Conservation (phyloP, 1,284 basidiomycete genomes). For the Leccinum idahoense region DNA sequence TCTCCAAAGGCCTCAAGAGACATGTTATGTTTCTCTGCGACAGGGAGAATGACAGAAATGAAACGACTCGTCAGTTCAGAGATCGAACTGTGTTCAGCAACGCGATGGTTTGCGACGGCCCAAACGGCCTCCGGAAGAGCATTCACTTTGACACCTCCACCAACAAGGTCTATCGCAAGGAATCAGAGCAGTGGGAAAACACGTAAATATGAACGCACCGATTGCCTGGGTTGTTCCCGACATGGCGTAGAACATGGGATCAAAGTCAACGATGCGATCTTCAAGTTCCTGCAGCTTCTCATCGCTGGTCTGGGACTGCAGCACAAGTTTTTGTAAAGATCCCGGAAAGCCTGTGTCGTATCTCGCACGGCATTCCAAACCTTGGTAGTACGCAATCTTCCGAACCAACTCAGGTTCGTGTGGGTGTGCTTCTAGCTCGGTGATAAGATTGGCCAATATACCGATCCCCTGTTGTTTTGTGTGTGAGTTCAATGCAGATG, state of each 20-base stretch:
- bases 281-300: conserved; percentile 29
- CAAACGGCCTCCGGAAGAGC: conserved; percentile 38
- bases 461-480: conserved; percentile 43
- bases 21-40: conserved; percentile 37
- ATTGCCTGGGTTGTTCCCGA: conserved; percentile 48
- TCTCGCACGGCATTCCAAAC: conserved; percentile 22
- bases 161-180: conserved; percentile 32
- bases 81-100: conserved; percentile 36
- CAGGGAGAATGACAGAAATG: conserved; percentile 28
- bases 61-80: conserved; percentile 32
- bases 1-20: conserved; percentile 40
- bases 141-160: conserved; percentile 45
- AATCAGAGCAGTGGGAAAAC: neutral
- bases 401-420: conserved; percentile 34
- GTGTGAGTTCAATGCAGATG: neutral
- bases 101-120: conserved; percentile 39
- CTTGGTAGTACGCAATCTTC: conserved; percentile 25
- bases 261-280: conserved; percentile 23
- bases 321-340: conserved; percentile 27
- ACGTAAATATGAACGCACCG: conserved; percentile 17
- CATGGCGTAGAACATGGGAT: conserved; percentile 23
- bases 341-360: conserved; percentile 26
- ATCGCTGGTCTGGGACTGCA: conserved; percentile 25
- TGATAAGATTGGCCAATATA: conserved; percentile 47
- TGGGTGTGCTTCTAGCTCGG: conserved; percentile 48